Evolutionary conservation across 2,329 filamentous ascomycete species (phyloP), one percentile per base, ranked within the genome.

Genomic region (Leptodontidium sp.): DNA sequence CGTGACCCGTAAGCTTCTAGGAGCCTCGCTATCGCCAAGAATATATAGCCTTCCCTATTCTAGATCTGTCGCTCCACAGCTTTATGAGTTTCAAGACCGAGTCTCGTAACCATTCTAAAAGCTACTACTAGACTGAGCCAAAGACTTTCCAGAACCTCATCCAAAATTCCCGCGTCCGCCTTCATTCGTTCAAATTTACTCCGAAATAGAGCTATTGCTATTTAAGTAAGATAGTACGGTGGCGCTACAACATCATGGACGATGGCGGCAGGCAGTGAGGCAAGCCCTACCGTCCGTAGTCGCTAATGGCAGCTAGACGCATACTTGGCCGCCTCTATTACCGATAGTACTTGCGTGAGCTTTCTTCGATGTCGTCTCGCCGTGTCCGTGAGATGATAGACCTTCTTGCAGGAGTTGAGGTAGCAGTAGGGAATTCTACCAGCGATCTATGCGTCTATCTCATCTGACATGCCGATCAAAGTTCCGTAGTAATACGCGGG

Each of bases 1-100:
- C n/a, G n/a, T n/a, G n/a, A n/a, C n/a, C n/a, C n/a, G n/a, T n/a
- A 57, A 57, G 53, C 53, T 57, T 57, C 53, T 29, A 57, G 29
- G 53, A 57, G 32, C 53, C 53, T 57, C 32, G 53, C 53, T 21
- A 57, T 57, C 15, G 32, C 53, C 29, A 57, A 57, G 32, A 57
- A 57, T 21, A 57, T 57, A 35, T 57, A 17, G 53, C 53, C 53
- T 57, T 57, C 53, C 14, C 53, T 15, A 57, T 38, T 38, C 15
- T n/a, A 15, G 29, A 57, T 6, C 17, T 21, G 29, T 57, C 29
- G 29, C 32, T 40, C 17, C 29, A 57, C 29, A 21, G 53, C 53
- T 57, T 57, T 29, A 57, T 35, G 53, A 6, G 53, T 57, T 17
- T 57, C 53, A 38, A 57, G 53, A 38, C 53, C 29, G 17, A 57